Conservation (phyloP, 768 basidiomycete species). For the Austroboletus festivus region DNA sequence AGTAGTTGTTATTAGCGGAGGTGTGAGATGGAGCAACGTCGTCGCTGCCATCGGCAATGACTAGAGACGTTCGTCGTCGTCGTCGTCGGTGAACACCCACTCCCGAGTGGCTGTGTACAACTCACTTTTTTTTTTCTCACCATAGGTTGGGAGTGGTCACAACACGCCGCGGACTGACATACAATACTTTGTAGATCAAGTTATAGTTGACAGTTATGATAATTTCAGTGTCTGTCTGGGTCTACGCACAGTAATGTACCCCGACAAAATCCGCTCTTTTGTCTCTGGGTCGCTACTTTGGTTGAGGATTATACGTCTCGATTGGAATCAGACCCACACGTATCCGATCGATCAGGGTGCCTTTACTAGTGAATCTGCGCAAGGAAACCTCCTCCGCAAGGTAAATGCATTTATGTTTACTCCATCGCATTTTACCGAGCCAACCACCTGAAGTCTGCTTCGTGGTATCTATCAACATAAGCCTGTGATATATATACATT, state of each 20-base stretch:
- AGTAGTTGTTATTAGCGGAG: slow-evolving; percentile 18
- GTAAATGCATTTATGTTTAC: no score
- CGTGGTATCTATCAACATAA: no score
- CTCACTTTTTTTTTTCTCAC: not conserved
- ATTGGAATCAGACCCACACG: slow-evolving; percentile 62
- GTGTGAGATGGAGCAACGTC: slow-evolving; percentile 7
- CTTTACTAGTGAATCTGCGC: no score
- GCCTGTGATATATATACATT: no score
- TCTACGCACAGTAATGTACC: slow-evolving; percentile 67
- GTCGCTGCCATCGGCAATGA: slow-evolving; percentile 10
- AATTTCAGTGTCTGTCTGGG: slow-evolving; percentile 82
- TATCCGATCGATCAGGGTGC: slow-evolving; percentile 41
- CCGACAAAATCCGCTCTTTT: slow-evolving; percentile 76
- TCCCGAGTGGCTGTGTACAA: slow-evolving; percentile 14
- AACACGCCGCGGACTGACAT: slow-evolving; percentile 88
- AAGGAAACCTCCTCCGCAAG: no score
- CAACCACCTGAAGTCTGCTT: no score
- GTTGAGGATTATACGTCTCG: slow-evolving; percentile 83
- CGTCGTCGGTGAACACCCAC: not conserved
- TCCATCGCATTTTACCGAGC: no score
- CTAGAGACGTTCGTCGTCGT: not conserved
- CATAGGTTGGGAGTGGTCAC: slow-evolving; percentile 84
- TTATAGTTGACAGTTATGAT: no score
- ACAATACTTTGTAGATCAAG: no score
- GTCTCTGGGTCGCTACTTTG: slow-evolving; percentile 92